Evolutionary conservation across 768 basidiomycete species (phyloP), one percentile per base, ranked within the genome.

Genomic region (Strobilomyces confusus): DNA sequence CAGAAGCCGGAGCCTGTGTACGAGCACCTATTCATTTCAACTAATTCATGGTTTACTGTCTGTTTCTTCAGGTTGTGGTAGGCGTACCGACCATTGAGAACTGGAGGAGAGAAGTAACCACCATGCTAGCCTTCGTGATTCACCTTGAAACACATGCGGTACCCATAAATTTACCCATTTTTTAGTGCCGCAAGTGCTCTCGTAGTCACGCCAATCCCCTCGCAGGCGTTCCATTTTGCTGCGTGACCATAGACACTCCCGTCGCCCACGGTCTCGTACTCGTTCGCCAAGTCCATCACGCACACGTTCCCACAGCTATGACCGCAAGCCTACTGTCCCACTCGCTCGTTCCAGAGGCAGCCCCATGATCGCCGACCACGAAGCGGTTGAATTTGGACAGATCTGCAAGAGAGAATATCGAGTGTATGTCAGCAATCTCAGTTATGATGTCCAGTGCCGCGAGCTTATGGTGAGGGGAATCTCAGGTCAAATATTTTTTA

Each of bases 341-440:
- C 88, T 91, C 63, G 73, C 87, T 8, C 86, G 86, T 56, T 91
- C 89, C 9, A 83, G 92, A 32, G 89, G 90, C 13, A 89, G 90
- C 1, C 91, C 90, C 3, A 90, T 92, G 81, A 92, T 92, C 59
- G 91, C 91, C 22, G 82, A 86, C 22, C 88, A 91, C 59, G 91
- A 95, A 67, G 95, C 95, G 14, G 85, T 86, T 63, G 95, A 95
- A 70, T 95, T 98, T 63, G 85, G 92, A 66, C 94, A 97, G 72
- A 81, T 87, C 68, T 93, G 90, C 87, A 92, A 95, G 82, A 84
- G 92, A 76, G 97, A 98, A 80, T 93, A 98, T 72, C 82, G 95
- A 63, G 93, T 98, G 65, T 99, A 99, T 67, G 92, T 98, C 71
- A 97, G 97, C 68, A 99, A 99, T 73, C 83, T 99, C 74, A 92